Evolutionary conservation across 176 grass and related monocot genomes (phyloP).

Genomic region (Puccinellia tenuiflora): DNA sequence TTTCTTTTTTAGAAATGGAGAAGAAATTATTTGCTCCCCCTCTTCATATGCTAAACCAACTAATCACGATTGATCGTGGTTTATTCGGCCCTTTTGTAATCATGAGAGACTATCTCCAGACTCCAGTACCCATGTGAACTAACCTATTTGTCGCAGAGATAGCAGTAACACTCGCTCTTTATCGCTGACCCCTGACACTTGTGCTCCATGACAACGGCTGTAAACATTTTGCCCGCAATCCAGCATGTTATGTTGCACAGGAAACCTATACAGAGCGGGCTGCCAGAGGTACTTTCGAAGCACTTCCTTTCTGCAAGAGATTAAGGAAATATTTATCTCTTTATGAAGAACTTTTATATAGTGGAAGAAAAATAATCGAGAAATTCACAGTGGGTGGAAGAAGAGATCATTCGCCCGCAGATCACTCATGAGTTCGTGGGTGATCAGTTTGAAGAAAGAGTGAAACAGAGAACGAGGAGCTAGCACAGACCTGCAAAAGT

Average conservation of each 20-base stretch:
- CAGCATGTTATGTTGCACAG: slow-evolving; percentile 3
- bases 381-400: neutral
- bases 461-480: neutral
- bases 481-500: neutral
- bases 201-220: neutral
- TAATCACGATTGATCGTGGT: neutral
- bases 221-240: neutral
- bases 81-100: neutral
- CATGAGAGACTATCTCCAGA: neutral
- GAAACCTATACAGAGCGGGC: neutral
- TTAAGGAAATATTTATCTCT: neutral
- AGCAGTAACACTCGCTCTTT: neutral
- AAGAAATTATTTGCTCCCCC: neutral
- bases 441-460: neutral
- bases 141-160: neutral
- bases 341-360: neutral
- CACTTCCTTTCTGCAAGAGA: neutral
- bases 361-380: neutral
- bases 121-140: neutral
- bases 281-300: neutral
- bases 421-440: too few relatives aligned
- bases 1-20: too few relatives aligned
- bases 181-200: neutral
- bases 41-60: neutral
- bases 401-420: neutral